These are phyloP conservation scores for Trichoderma sp. DNA, from an alignment of 2,329 filamentous ascomycete species.

Conservation along the genomic window DNA sequence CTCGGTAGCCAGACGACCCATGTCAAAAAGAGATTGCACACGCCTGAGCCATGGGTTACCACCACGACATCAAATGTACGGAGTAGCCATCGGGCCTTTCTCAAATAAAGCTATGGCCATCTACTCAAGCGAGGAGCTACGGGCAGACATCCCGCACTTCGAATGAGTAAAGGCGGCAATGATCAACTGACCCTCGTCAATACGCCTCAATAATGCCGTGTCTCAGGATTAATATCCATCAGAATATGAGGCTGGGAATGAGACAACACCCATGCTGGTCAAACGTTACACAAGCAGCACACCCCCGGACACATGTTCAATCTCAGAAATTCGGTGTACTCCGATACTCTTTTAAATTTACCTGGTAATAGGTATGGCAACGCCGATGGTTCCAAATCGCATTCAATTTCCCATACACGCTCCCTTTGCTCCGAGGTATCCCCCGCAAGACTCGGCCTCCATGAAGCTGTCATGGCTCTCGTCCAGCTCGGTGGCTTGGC, in stretches of 20 bases:
- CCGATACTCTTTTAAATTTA: constrained; percentile 50
- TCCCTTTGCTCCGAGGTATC: constrained; percentile 37
- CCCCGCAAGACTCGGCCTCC: constrained; percentile 38
- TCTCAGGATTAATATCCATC: not conserved
- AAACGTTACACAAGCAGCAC: constrained; percentile 39
- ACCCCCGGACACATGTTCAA: constrained; percentile 49
- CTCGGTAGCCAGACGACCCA: not conserved
- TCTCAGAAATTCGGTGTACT: constrained; percentile 42
- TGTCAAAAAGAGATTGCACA: not conserved
- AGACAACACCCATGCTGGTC: not conserved
- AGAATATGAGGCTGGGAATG: not conserved
- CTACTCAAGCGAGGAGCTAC: not conserved
- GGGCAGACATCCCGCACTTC: not conserved
- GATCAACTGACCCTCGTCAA: not conserved
- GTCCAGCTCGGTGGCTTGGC: constrained; percentile 39
- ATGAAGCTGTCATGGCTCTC: constrained; percentile 36
- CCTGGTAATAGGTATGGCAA: constrained; percentile 51
- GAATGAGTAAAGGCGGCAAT: not conserved
- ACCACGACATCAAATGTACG: not conserved
- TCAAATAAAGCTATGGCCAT: not conserved
- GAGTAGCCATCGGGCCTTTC: not conserved
- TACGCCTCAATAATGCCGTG: not conserved
- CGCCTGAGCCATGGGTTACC: not conserved
- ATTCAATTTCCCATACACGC: not conserved
- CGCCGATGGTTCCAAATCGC: not conserved